Conservation (phyloP, 257 asterid genomes). For the Lithospermum erythrorhizon region DNA sequence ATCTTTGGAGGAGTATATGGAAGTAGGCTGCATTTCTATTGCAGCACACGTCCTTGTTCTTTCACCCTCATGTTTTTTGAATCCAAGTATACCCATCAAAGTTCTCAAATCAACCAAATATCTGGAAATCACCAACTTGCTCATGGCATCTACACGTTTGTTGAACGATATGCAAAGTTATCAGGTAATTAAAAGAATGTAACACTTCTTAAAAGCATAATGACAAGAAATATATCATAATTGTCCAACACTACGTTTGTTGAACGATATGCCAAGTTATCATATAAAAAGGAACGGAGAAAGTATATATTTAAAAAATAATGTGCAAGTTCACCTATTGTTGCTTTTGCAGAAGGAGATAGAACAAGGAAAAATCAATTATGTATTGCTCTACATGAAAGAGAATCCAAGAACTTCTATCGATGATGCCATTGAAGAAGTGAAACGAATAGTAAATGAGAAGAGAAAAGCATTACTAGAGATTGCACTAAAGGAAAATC, state of each 20-base stretch:
- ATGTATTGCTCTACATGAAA: constrained; percentile 32
- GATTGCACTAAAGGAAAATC: constrained; percentile 20
- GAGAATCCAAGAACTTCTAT: constrained; percentile 21
- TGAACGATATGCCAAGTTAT: no score
- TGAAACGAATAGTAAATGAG: constrained; percentile 14
- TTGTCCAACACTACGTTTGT: no score
- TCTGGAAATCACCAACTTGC: constrained; percentile 32
- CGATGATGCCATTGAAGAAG: constrained; percentile 29
- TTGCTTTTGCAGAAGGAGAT: constrained; percentile 34
- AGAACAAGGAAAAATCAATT: constrained; percentile 42
- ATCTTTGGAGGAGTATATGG: constrained; percentile 34
- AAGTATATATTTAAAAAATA: no score
- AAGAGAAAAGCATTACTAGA: constrained; percentile 33
- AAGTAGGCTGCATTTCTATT: constrained; percentile 31
- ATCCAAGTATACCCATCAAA: constrained; percentile 5
- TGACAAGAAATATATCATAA: neutral
- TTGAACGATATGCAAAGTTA: constrained; percentile 49
- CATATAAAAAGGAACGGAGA: no score
- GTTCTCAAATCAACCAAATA: constrained; percentile 13
- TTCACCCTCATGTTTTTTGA: constrained; percentile 26
- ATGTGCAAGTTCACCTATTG: neutral
- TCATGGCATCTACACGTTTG: constrained; percentile 37
- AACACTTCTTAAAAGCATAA: no score
- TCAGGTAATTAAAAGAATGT: constrained; percentile 32
- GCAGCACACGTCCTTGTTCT: constrained; percentile 34